Evolutionary conservation across 2,329 filamentous ascomycete species (phyloP), one percentile per base, ranked within the genome.

Genomic region (Pseudonectria buxi): DNA sequence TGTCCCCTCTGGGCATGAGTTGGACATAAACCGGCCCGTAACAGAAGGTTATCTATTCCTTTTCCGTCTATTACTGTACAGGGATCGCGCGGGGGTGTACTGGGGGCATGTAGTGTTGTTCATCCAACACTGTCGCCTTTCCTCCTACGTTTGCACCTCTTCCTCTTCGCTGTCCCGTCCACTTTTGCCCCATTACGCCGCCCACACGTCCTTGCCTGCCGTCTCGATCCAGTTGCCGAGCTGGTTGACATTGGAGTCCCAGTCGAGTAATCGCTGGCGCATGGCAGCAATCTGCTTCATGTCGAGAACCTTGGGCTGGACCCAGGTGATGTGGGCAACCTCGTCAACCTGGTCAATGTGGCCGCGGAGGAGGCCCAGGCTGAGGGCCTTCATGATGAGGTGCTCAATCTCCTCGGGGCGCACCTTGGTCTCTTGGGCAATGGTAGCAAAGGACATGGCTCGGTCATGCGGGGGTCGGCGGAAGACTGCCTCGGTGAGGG

Each of bases 351-450:
- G 90, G 61, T 98, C 92, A 53, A 98, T 96, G 37, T 85, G 92
- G 30, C 92, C 92, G 49, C 83, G 78, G 49, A 98, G 69, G 50
- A 98, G 70, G 1, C 92, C 92, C 50, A 98, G 65, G 56, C 89
- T 95, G 53, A 98, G 67, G n/a, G 92, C 92, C 72, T 95, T 96
- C 92, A 98, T 98, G 54, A 98, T 85, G 46, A 98, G 69, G 61
- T 96, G 90, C 72, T 98, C 92, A 50, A 98, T 96, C 68, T 96
- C 87, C 54, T 92, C 80, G 3, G 81, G 78, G 50, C 80, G 76
- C 33, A 98, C 89, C 65, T 95, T 94, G 4, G 92, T 98, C 69
- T 96, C 90, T 49, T 83, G 74, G 5, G 85, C 78, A 55, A 98
- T 95, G 32, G 87, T 86, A 34, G 72, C 68, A 65, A 98, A 98